phyloP scores from a whole-genome alignment of 2,329 filamentous ascomycete species.

The Lasiodiplodia gonubiensis region DNA sequence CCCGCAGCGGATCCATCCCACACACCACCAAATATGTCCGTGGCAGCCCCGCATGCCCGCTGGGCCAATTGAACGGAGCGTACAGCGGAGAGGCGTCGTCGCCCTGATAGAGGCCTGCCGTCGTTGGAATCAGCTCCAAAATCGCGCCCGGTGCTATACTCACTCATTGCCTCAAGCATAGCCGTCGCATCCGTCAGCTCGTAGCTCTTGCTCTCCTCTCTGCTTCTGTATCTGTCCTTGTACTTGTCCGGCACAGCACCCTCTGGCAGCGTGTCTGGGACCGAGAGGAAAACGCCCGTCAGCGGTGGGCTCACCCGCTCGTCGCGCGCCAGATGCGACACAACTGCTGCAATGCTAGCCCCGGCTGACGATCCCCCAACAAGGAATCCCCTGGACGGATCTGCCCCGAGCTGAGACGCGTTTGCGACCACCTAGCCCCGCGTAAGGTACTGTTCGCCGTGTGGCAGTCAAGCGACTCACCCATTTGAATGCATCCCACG shows the following conservation, averaged over 20 bases:
- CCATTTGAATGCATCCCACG: slow-evolving; percentile 30
- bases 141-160: not conserved
- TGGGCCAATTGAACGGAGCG: slow-evolving; percentile 35
- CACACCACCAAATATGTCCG: slow-evolving; percentile 57
- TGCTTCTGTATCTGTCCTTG: slow-evolving; percentile 31
- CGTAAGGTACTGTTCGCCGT: not conserved
- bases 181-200: not conserved
- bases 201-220: slow-evolving; percentile 30
- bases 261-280: slow-evolving; percentile 36
- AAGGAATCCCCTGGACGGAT: slow-evolving; percentile 31
- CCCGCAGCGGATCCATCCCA: slow-evolving; percentile 58
- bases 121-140: not conserved
- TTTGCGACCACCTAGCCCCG: slow-evolving; percentile 28
- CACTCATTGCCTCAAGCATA: slow-evolving; percentile 1
- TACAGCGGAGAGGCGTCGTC: slow-evolving; percentile 39
- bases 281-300: slow-evolving; percentile 31
- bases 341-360: slow-evolving; percentile 31
- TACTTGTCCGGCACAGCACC: slow-evolving; percentile 36
- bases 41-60: slow-evolving; percentile 43
- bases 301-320: slow-evolving; percentile 31
- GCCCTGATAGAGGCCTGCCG: slow-evolving; percentile 38
- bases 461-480: slow-evolving; percentile 13
- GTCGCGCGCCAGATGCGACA: slow-evolving; percentile 33
- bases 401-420: slow-evolving; percentile 29
- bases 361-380: slow-evolving; percentile 33